These are phyloP conservation scores for Lentinula detonsa DNA, from an alignment of 768 basidiomycete species.

Conservation along the genomic window DNA sequence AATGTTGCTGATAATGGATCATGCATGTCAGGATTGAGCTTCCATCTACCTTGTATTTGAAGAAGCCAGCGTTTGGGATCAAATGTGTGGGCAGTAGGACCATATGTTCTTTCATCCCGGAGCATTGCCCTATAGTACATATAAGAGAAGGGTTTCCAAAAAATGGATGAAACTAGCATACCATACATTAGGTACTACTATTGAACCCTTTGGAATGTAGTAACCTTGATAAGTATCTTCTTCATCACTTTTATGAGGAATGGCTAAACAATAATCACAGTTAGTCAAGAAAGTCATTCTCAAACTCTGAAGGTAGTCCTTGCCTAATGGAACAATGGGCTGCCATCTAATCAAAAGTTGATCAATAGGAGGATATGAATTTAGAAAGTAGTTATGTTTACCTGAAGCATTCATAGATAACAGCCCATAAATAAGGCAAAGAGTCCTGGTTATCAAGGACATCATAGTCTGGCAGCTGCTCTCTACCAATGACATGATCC, in stretches of 20 bases:
- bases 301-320: background rate
- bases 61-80: background rate
- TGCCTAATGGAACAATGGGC: background rate
- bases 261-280: background rate
- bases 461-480: background rate
- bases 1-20: background rate
- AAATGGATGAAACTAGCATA: constrained; percentile 6
- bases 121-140: background rate
- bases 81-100: background rate
- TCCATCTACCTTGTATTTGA: background rate
- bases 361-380: background rate
- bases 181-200: constrained; percentile 29
- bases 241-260: constrained; percentile 25
- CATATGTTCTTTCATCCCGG: background rate
- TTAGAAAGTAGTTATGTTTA: background rate
- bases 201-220: constrained; percentile 27
- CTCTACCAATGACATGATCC: background rate
- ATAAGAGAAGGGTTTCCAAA: background rate
- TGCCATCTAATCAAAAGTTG: background rate
- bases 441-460: background rate
- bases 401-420: background rate
- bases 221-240: constrained; percentile 24
- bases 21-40: background rate
- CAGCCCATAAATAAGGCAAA: background rate
- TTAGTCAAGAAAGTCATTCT: background rate